These are phyloP conservation scores for Blastomyces emzantsi DNA, from an alignment of 2,329 filamentous ascomycete genomes.

Conservation along the genomic window DNA sequence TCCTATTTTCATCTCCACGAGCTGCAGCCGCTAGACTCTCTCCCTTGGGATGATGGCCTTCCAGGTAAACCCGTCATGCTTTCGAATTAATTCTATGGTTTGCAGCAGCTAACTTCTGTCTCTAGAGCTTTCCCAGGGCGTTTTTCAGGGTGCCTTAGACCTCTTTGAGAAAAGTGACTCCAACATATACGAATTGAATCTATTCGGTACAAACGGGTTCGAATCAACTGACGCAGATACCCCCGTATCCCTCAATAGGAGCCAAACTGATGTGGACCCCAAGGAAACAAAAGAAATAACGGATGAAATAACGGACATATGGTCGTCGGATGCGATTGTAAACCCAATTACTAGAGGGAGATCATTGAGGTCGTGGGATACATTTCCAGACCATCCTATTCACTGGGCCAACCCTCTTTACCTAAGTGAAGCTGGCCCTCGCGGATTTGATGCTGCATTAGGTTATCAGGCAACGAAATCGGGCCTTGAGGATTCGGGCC, in stretches of 20 bases:
- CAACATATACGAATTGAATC: constrained; percentile 27
- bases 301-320: constrained; percentile 26
- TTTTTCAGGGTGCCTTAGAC: constrained; percentile 21
- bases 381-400: constrained; percentile 26
- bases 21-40: constrained; percentile 29
- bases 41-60: constrained; percentile 29
- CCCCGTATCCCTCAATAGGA: constrained; percentile 18
- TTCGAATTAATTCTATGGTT: constrained; percentile 1
- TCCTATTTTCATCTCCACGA: constrained; percentile 31
- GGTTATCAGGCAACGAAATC: constrained; percentile 21
- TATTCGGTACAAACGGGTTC: constrained; percentile 24
- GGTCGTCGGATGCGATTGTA: constrained; percentile 25
- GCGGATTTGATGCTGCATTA: constrained; percentile 34
- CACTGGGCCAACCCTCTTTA: constrained; percentile 31
- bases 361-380: constrained; percentile 35
- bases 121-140: constrained; percentile 21
- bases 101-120: neutral
- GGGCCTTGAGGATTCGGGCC: constrained; percentile 20
- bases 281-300: constrained; percentile 17
- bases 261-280: constrained; percentile 17
- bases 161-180: constrained; percentile 21
- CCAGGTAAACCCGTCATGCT: constrained; percentile 23
- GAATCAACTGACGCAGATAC: constrained; percentile 18
- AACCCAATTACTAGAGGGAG: constrained; percentile 12
- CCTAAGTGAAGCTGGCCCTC: constrained; percentile 36